Evolutionary conservation across 352 stramenopile genomes (phyloP), one percentile per base, ranked within the genome.

Genomic region (Phytophthora uliginosa): DNA sequence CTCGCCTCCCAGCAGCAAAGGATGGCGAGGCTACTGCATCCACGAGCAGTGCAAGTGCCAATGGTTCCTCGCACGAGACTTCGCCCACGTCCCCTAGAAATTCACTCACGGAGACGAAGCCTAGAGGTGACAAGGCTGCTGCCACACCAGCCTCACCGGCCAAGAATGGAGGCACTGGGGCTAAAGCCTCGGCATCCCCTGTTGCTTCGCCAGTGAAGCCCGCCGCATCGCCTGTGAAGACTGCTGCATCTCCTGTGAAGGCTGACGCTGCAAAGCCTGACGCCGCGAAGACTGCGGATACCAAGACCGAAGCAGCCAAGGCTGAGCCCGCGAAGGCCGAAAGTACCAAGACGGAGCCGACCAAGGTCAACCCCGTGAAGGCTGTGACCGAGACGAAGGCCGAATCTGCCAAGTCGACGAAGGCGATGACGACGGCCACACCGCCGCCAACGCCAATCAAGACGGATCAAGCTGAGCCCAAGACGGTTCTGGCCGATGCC

Each of bases 401-500:
- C 40, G 40, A 48, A 7, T 18, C 22, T 4, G 4, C 38, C 7
- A 53, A 63, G 5, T 2, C 45, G 33, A 17, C 45, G 1, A 71
- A 60, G 15, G 13, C 48, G 18, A 52, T 33, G 7, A 57, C 63
- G 26, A 20, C 52, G 28, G 40, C 24, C 3, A 59, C 48, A 7
- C 38, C 66, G 34, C 52, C 66, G 26, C 12, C 45, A 6, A 54
- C 54, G 24, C 36, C 67, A 18, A 45, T 38, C 33, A 67, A 63
- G 24, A 38, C 59, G 40, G 40, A 53, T 42, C 34, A 55, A 2
- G 15, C 6, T 47, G 63, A 71, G 33, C 59, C 63, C 1, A 80
- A 65, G 47, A 69, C 69, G 34, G 59, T 80, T 52, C 40, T 74
- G 8, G 66, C 68, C 17, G 63, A 76, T 45, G 71, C 66, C 13